phyloP scores from a whole-genome alignment of 2,329 filamentous ascomycete genomes.

The Sporothrix pseudoabietina region DNA sequence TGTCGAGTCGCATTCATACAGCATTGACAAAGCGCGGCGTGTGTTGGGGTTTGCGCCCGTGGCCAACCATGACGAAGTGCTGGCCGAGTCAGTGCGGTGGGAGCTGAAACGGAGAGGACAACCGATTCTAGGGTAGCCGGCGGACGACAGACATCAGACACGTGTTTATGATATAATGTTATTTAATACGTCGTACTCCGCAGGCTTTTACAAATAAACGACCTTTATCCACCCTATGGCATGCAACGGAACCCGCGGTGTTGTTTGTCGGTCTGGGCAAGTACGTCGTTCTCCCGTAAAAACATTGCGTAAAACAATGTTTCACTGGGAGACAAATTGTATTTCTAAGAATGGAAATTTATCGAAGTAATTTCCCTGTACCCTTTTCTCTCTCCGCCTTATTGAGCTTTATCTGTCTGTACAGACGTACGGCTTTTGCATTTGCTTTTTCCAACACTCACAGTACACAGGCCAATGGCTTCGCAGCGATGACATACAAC shows the following conservation, averaged over 20 bases:
- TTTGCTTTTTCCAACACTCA: not conserved
- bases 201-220: not conserved
- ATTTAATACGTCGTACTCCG: not conserved
- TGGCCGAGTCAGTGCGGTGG: slow-evolving; percentile 33
- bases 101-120: slow-evolving; percentile 24
- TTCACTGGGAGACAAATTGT: no score
- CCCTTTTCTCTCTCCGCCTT: no score
- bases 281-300: not conserved
- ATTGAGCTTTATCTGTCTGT: no score
- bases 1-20: slow-evolving; percentile 34
- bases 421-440: no score
- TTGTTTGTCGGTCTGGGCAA: not conserved
- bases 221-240: not conserved
- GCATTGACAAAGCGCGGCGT: slow-evolving; percentile 33
- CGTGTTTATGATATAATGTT: no score
- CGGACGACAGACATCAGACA: no score
- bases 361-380: no score
- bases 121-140: not conserved
- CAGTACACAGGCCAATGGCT: not conserved
- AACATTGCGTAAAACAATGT: no score
- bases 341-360: no score
- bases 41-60: slow-evolving; percentile 34
- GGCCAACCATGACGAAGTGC: slow-evolving; percentile 32
- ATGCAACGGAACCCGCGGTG: not conserved
- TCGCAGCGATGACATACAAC: not conserved